Evolutionary conservation across 73 alveolate species (phyloP).

Genomic region (Stentor roeselii): DNA sequence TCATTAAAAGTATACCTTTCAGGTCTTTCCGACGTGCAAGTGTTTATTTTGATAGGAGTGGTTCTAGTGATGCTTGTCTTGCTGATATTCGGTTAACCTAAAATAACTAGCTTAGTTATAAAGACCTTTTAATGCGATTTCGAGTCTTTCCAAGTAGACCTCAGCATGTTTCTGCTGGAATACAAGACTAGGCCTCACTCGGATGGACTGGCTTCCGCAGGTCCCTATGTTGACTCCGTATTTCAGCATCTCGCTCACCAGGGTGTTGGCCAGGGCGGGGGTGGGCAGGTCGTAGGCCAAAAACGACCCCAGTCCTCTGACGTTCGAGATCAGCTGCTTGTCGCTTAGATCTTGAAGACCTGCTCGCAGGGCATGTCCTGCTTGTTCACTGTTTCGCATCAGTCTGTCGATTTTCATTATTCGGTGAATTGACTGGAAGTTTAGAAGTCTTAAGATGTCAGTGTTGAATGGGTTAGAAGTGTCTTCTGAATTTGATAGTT

Average conservation of each 20-base stretch:
- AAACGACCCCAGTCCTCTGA: slow-evolving; percentile 46
- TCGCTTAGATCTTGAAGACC: slow-evolving; percentile 15
- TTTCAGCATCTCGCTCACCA: slow-evolving; percentile 11
- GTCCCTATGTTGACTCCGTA: slow-evolving; percentile 34
- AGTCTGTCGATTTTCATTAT: slow-evolving; percentile 32
- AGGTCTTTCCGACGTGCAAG: no score
- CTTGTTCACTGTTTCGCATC: slow-evolving; percentile 5
- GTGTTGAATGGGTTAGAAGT: neutral
- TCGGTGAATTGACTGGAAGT: slow-evolving; percentile 20
- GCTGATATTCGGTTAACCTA: no score
- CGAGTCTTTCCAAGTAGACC: neutral
- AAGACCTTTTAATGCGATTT: neutral
- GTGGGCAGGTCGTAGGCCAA: slow-evolving; percentile 33
- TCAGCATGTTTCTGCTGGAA: slow-evolving; percentile 37
- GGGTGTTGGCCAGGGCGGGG: neutral
- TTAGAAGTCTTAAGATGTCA: slow-evolving; percentile 20
- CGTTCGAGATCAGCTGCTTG: slow-evolving; percentile 18
- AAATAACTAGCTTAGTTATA: neutral
- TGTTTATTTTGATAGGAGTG: no score
- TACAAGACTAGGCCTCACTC: slow-evolving; percentile 34
- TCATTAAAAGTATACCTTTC: no score
- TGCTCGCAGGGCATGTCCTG: slow-evolving; percentile 30
- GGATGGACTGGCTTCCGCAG: slow-evolving; percentile 32
- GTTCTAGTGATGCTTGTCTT: no score
- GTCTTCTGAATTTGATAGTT: neutral